Evolutionary conservation across 768 basidiomycete genomes (phyloP), one percentile per base, ranked within the genome.

Genomic region (Exsudoporus frostii): DNA sequence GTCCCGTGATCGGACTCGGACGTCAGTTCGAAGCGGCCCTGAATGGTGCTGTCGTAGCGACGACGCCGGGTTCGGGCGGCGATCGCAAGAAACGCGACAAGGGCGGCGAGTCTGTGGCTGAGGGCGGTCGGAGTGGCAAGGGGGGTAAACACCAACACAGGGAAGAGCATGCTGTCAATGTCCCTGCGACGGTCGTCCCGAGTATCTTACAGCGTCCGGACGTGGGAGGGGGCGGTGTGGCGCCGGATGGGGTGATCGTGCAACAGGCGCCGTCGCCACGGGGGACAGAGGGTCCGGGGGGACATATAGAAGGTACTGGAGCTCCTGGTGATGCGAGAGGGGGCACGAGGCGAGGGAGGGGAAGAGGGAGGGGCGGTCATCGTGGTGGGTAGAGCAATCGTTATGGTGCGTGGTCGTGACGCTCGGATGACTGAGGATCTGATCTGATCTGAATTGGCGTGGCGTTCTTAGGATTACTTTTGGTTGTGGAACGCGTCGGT

Each of bases 1-100:
- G 86, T 7, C 85, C 85, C 1, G 74, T 85, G 10, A 69, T 89
- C 30, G 85, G 86, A 0, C 64, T 86, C 8, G 84, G 76, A 0
- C 76, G 87, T 13, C 85, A 88, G 14, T 85, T 90, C 48, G 86
- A 88, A 59, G 86, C 82, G 7, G 88, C 88, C 8, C 68, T 90
- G 27, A 88, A 69, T 51, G 82, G 85, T 0, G 81, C 82, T 1
- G 84, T 83, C 6, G 81, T 82, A 5, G 59, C 41, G 1, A 67
- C 75, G n/a, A 62, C 55, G 4, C 53, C 65, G 1, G 13, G 34
- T 6, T 22, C 59, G 2, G 8, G 25, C 4, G 56, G 64, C 32
- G 71, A 76, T 24, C 65, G 71, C 19, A 75, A 71, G 62, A 63
- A 58, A 34, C 69, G 67, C 9, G 75, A 74, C 59, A 73, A 62